phyloP scores from a whole-genome alignment of 306 rosid genomes.

The Trifolium repens region DNA sequence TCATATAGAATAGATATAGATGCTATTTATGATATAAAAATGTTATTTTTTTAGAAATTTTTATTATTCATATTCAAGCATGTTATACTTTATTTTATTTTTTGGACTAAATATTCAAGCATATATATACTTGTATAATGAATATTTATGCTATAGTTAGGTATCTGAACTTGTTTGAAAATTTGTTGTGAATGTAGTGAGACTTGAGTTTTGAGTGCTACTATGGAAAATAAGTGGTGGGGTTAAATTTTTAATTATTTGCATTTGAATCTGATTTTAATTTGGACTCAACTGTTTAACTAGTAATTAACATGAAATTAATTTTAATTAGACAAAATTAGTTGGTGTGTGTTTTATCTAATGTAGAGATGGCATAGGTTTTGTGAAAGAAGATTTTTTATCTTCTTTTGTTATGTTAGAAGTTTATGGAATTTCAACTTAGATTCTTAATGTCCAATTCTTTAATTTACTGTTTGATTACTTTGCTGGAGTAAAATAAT shows the following conservation, averaged over 20 bases:
- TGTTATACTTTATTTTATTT: no score
- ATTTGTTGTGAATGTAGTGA: conserved; percentile 3
- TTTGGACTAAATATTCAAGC: not conserved
- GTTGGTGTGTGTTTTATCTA: conserved; percentile 26
- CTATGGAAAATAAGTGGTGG: not conserved
- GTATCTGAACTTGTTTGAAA: conserved; percentile 23
- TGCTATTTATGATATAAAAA: not conserved
- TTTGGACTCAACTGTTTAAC: conserved; percentile 2
- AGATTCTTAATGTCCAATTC: conserved; percentile 25
- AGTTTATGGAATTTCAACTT: conserved; percentile 18
- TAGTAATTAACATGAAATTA: not conserved
- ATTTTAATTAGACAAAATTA: conserved; percentile 1
- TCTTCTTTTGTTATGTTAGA: conserved; percentile 12
- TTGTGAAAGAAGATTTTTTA: conserved; percentile 24
- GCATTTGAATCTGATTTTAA: conserved; percentile 28
- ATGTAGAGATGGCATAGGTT: conserved; percentile 11
- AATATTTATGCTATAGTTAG: conserved; percentile 7
- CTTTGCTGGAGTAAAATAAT: conserved; percentile 10
- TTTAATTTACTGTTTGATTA: conserved; percentile 14
- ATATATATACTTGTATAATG: not conserved
- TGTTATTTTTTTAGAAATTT: no score
- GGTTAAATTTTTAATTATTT: conserved; percentile 23
- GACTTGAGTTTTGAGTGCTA: not conserved
- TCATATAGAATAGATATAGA: not conserved
- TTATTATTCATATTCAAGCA: not conserved